Base-by-base conservation (phyloP, 805 yeast genomes). In the Candida morakotiae region DNA sequence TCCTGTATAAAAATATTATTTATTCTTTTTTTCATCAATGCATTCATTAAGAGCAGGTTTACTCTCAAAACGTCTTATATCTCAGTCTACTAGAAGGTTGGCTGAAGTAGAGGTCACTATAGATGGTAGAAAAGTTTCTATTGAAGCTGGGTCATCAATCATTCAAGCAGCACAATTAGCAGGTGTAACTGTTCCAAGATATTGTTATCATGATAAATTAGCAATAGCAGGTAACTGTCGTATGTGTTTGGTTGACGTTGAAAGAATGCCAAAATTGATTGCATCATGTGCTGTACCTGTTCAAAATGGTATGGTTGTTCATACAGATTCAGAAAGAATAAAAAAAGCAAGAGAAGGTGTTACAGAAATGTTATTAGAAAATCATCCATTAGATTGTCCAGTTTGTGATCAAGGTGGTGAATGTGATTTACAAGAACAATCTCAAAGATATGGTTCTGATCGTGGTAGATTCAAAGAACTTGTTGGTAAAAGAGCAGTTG, bases 381-480 rank as follows among this genome's bases (percentile, higher is more conserved):
- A 87, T 71, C 95, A 86, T 68, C 95, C 95, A 16, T 73, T 86
- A 56, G 95, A 87, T 67, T 86, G 95, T 66, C 95, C 95, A 17
- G 83, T 86, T 39, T 86, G 95, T 64, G 95, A 86, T 65, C 95
- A 86, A 65, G 95, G 95, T 64, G 95, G 95, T 47, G 95, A 86
- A 62, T 86, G 95, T 70, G 95, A 86, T 59, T 73, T 86, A 51
- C 95, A 87, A 67, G 95, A 87, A 57, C 95, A 86, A 69, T 71
- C 87, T 14, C 67, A 81, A 56, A 75, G 93, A 58, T 83, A 83
- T 56, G 95, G 95, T 42, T 65, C 83, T 37, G 95, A 86, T 64
- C 76, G 95, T 46, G 94, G 95, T 48, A 77, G 95, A 60, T 87
- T 83, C 67, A 63, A 72, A 44, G 95, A 86, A 62, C 75, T 85